Conservation (phyloP, 2,329 filamentous ascomycete species). For the Calycina herbarum region DNA sequence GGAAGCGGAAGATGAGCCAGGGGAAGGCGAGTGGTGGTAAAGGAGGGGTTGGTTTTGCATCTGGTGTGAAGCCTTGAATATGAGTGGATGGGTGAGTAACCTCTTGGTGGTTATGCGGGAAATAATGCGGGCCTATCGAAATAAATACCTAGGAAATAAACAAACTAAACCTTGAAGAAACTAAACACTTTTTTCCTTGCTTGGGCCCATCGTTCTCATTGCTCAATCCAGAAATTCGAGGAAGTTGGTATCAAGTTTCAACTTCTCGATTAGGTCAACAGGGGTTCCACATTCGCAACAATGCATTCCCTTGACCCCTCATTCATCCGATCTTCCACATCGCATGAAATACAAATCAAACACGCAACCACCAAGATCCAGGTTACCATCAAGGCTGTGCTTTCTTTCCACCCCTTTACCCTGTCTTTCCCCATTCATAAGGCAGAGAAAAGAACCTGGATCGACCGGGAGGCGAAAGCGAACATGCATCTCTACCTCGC, state of each 20-base stretch:
- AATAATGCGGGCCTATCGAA: neutral
- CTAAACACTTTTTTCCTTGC: neutral
- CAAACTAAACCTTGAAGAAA: neutral
- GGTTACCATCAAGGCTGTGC: too few relatives aligned
- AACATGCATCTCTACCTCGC: neutral
- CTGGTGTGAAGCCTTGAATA: conserved; percentile 1
- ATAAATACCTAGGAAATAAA: neutral
- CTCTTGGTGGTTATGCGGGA: neutral
- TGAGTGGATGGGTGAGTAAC: neutral
- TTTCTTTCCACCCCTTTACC: too few relatives aligned
- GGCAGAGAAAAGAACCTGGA: neutral
- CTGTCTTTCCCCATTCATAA: too few relatives aligned
- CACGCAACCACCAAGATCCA: too few relatives aligned
- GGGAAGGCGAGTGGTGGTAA: conserved; percentile 11
- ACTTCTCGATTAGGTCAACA: neutral
- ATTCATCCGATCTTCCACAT: too few relatives aligned
- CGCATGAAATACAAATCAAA: too few relatives aligned
- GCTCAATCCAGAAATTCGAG: neutral
- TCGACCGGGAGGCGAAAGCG: neutral
- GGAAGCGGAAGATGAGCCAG: conserved; percentile 26
- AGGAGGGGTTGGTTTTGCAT: conserved; percentile 5
- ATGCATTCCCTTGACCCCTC: too few relatives aligned
- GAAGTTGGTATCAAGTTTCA: neutral
- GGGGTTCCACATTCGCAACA: too few relatives aligned
- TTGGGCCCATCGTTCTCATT: neutral